A percentile compares a stretch with the other conserved stretches of the same genome.
phyloP scores from a whole-genome alignment of 148 eudicot species.

The Amaranthus palmeri region DNA sequence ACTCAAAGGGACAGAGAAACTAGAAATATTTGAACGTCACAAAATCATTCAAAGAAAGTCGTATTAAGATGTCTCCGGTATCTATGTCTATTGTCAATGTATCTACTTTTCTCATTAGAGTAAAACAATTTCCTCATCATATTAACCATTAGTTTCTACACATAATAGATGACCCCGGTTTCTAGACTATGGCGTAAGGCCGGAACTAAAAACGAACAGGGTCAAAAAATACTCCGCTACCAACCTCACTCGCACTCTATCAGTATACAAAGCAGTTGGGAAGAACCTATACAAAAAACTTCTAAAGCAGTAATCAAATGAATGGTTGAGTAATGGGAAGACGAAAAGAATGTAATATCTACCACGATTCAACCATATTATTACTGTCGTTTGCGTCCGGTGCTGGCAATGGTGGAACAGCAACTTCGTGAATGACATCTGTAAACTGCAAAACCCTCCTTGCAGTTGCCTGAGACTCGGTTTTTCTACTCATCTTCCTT shows the following conservation, averaged over 20 bases:
- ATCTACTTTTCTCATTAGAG: conserved; percentile 8
- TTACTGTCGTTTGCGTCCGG: conserved; percentile 39
- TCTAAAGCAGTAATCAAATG: neutral
- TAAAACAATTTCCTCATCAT: conserved; percentile 15
- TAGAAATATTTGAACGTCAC: too few relatives aligned
- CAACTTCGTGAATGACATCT: conserved; percentile 37
- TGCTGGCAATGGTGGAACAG: conserved; percentile 76
- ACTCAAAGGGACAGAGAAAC: too few relatives aligned
- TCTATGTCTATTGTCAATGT: neutral
- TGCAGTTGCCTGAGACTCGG: conserved; percentile 44
- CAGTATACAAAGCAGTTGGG: conserved; percentile 54
- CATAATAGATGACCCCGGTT: conserved; percentile 20
- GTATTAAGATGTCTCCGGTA: too few relatives aligned
- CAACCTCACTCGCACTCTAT: conserved; percentile 23
- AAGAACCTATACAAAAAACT: conserved; percentile 27
- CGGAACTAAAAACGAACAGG: conserved; percentile 1
- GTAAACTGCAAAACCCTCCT: conserved; percentile 45
- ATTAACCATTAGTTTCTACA: conserved; percentile 21
- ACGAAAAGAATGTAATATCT: neutral
- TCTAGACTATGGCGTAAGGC: conserved; percentile 17
- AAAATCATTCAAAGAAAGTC: too few relatives aligned
- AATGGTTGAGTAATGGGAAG: neutral
- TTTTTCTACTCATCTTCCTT: conserved; percentile 42
- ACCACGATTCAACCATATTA: conserved; percentile 33
- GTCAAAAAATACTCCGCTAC: conserved; percentile 19